Conservation (phyloP, 768 basidiomycete genomes). For the Rhizopogon vesiculosus region DNA sequence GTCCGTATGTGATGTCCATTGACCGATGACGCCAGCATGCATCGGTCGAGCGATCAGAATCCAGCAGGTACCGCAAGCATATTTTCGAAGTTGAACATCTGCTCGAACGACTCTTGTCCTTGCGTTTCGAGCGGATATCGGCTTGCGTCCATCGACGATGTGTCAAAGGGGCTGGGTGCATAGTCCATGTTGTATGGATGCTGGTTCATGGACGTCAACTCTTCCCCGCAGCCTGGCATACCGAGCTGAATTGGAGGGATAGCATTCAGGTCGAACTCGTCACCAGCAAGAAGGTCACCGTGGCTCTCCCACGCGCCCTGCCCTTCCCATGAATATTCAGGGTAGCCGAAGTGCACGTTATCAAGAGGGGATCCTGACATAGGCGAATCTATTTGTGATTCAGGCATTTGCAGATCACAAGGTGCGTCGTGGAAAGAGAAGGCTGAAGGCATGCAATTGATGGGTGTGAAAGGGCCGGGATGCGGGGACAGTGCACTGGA, state of each 20-base stretch:
- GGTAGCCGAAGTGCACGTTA: constrained; percentile 23
- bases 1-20: constrained; percentile 18
- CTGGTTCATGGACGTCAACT: constrained; percentile 9
- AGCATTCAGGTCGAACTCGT: constrained; percentile 63
- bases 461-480: constrained; percentile 47
- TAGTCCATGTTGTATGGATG: constrained; percentile 18
- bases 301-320: constrained; percentile 30
- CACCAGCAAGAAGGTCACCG: constrained; percentile 38
- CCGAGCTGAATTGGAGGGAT: constrained; percentile 66
- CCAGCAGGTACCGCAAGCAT: constrained; percentile 29
- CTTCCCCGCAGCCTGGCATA: constrained; percentile 39
- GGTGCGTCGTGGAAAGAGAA: constrained; percentile 17
- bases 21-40: constrained; percentile 28
- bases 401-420: constrained; percentile 8
- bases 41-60: constrained; percentile 27
- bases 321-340: constrained; percentile 28
- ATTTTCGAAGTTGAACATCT: constrained; percentile 31
- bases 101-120: constrained; percentile 31
- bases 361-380: constrained; percentile 20
- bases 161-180: constrained; percentile 18
- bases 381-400: constrained; percentile 9
- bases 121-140: constrained; percentile 26
- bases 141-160: constrained; percentile 23
- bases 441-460: constrained; percentile 12
- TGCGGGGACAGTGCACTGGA: constrained; percentile 34